Evolutionary conservation across 2,329 filamentous ascomycete genomes (phyloP).

Genomic region (Diaporthe helianthi): DNA sequence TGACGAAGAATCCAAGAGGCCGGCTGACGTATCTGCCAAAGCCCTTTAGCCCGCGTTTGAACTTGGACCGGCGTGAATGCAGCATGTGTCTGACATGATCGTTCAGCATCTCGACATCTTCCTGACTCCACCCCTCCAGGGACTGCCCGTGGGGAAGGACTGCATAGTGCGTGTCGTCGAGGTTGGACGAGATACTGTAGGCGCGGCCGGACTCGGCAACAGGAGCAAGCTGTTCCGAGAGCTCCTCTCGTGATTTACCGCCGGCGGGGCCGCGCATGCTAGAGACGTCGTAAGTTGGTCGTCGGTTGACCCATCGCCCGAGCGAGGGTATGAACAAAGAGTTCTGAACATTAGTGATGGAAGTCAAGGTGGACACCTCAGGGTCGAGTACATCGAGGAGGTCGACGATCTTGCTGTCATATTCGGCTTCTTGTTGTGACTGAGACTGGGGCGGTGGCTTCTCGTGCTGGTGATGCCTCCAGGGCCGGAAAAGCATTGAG

Average conservation of each 20-base stretch:
- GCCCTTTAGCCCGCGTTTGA: conserved; percentile 80
- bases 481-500: conserved; percentile 19
- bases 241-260: conserved; percentile 38
- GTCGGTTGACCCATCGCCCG: conserved; percentile 76
- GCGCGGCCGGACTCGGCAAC: conserved; percentile 38
- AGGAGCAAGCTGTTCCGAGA: conserved; percentile 33
- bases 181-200: conserved; percentile 68
- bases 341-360: conserved; percentile 88
- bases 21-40: conserved; percentile 81
- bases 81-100: conserved; percentile 89
- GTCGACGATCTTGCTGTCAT: conserved; percentile 42
- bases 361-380: conserved; percentile 82
- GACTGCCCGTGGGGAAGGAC: conserved; percentile 77
- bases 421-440: conserved; percentile 32
- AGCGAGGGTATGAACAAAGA: conserved; percentile 85
- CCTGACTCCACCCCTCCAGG: conserved; percentile 76
- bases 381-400: conserved; percentile 63
- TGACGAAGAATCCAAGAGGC: conserved; percentile 83
- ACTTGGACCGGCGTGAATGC: conserved; percentile 79
- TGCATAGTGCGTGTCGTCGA: conserved; percentile 77
- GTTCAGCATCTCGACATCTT: conserved; percentile 79
- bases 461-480: conserved; percentile 2
- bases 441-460: conserved; percentile 5
- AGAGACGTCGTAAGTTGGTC: conserved; percentile 78
- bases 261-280: conserved; percentile 45